Evolutionary conservation across 768 basidiomycete genomes (phyloP).

Genomic region (Coprinopsis sp.): DNA sequence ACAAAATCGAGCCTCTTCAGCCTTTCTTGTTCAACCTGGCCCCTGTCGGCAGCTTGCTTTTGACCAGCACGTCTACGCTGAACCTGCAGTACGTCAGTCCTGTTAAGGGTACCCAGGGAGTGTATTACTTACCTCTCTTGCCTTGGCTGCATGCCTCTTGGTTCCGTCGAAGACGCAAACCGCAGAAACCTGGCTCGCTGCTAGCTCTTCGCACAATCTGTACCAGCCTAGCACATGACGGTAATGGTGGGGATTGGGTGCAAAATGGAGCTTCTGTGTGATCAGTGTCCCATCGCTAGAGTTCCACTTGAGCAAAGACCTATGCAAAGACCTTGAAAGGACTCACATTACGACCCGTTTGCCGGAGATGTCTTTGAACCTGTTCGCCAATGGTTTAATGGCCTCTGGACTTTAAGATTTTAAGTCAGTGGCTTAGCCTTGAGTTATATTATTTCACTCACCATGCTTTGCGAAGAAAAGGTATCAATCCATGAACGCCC

Average conservation of each 20-base stretch:
- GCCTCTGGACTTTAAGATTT: slow-evolving; percentile 51
- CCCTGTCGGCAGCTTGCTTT: slow-evolving; percentile 5
- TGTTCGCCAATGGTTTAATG: slow-evolving; percentile 56
- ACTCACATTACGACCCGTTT: slow-evolving; percentile 73
- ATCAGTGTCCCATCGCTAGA: slow-evolving; percentile 80
- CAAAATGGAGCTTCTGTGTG: slow-evolving; percentile 78
- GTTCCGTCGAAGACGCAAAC: slow-evolving; percentile 82
- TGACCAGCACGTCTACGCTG: slow-evolving; percentile 5
- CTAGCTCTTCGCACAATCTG: slow-evolving; percentile 58
- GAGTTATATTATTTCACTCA: slow-evolving; percentile 22
- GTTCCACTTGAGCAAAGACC: slow-evolving; percentile 8
- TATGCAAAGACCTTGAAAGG: slow-evolving; percentile 5
- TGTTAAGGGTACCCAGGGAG: not conserved
- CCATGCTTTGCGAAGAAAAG: slow-evolving; percentile 68
- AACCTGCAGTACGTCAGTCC: slow-evolving; percentile 3
- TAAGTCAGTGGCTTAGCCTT: not conserved
- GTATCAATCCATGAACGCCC: slow-evolving; percentile 69
- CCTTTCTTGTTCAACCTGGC: slow-evolving; percentile 9
- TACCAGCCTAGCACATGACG: slow-evolving; percentile 82
- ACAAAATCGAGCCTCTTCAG: slow-evolving; percentile 8
- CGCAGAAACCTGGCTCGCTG: slow-evolving; percentile 48
- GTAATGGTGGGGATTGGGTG: slow-evolving; percentile 54
- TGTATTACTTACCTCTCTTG: slow-evolving; percentile 51
- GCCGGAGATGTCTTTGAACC: slow-evolving; percentile 55
- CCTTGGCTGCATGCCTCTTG: slow-evolving; percentile 61